These are phyloP conservation scores for Penicillium sp. DNA, from an alignment of 2,329 filamentous ascomycete genomes.

Conservation along the genomic window DNA sequence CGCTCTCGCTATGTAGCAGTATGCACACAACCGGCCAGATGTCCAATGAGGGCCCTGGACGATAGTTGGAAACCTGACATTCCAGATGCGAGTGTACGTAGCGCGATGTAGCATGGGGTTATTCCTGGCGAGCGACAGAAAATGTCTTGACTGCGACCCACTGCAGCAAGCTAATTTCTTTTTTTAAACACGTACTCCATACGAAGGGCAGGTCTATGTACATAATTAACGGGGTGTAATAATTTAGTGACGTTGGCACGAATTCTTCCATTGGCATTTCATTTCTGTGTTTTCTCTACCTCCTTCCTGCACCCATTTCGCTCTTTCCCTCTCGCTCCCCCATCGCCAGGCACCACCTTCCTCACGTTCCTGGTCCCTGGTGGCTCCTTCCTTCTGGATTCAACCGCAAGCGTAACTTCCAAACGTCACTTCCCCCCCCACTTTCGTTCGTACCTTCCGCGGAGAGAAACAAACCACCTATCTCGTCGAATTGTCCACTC, in stretches of 20 bases:
- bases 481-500: neutral
- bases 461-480: neutral
- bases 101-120: too few relatives aligned
- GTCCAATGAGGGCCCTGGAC: neutral
- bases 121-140: neutral
- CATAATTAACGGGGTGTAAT: too few relatives aligned
- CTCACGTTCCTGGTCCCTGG: neutral
- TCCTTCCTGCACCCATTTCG: neutral
- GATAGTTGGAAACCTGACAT: too few relatives aligned
- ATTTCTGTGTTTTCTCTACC: too few relatives aligned
- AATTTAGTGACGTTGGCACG: neutral
- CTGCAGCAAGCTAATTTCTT: neutral
- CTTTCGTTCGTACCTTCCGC: neutral
- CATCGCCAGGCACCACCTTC: neutral
- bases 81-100: too few relatives aligned
- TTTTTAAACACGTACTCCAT: too few relatives aligned
- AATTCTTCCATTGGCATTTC: too few relatives aligned
- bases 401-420: conserved; percentile 6
- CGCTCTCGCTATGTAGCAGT: neutral
- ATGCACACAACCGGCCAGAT: neutral
- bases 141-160: neutral
- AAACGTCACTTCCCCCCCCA: conserved; percentile 3
- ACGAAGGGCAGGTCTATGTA: too few relatives aligned
- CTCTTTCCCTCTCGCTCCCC: neutral
- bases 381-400: neutral